These are phyloP conservation scores for Melanomma pulvis-pyrius DNA, from an alignment of 495 filamentous ascomycete species.

Conservation along the genomic window DNA sequence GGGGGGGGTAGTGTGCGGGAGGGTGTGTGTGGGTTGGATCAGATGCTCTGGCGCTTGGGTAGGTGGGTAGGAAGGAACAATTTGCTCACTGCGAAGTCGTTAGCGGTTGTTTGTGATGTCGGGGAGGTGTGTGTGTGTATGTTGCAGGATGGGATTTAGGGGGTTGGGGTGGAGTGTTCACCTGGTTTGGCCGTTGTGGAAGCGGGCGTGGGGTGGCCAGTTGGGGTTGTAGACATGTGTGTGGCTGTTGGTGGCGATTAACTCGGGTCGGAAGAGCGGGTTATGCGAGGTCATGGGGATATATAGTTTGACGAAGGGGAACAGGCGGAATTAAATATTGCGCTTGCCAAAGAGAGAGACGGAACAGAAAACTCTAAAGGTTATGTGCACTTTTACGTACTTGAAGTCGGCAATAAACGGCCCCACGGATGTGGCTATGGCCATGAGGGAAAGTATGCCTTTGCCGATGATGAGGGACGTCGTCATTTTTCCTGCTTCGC, in stretches of 20 bases:
- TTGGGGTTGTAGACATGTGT: constrained; percentile 43
- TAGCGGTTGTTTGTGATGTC: no score
- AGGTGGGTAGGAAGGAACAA: no score
- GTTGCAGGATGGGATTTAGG: no score
- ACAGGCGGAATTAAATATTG: not conserved
- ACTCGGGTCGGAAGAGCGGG: not conserved
- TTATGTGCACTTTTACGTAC: no score
- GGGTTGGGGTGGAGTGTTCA: not conserved
- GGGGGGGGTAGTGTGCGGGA: no score
- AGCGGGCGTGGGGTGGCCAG: constrained; percentile 44
- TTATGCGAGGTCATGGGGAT: no score
- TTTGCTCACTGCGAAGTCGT: no score
- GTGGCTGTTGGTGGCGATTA: constrained; percentile 15
- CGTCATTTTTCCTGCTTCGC: constrained; percentile 15
- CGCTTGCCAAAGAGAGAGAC: not conserved
- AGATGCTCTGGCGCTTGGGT: no score
- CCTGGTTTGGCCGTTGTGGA: constrained; percentile 47
- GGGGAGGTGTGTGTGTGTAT: no score
- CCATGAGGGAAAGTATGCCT: constrained; percentile 26
- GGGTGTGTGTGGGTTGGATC: no score
- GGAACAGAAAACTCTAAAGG: not conserved
- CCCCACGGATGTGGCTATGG: constrained; percentile 16
- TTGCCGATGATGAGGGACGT: constrained; percentile 20
- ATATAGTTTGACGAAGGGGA: no score
- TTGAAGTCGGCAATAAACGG: constrained; percentile 29